Conservation (phyloP, 768 basidiomycete species). For the Mycena filopes region DNA sequence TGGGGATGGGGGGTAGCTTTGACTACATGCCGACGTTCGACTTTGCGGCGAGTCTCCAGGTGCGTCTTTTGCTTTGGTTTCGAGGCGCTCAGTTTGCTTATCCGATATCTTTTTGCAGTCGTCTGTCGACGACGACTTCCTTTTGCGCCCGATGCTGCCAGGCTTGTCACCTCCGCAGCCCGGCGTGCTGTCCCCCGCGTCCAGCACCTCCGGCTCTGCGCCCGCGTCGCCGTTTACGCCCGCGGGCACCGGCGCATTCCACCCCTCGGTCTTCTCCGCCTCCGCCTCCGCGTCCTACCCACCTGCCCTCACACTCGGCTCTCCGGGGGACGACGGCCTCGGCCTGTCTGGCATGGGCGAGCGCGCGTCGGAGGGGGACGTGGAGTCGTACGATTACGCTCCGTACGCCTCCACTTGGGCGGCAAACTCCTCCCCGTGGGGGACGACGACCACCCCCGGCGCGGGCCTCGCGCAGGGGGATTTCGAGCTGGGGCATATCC, state of each 20-base stretch:
- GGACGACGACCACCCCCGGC: neutral
- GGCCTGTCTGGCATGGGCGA: neutral
- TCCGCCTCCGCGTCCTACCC: neutral
- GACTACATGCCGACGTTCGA: too few species aligned
- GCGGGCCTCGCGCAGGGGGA: neutral
- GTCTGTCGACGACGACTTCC: too few species aligned
- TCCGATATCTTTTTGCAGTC: slow-evolving; percentile 58
- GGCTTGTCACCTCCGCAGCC: too few species aligned
- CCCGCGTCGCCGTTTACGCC: slow-evolving; percentile 15
- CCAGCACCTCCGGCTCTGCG: slow-evolving; percentile 5
- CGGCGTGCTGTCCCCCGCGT: slow-evolving; percentile 24
- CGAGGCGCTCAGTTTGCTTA: too few species aligned
- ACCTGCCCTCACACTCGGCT: too few species aligned
- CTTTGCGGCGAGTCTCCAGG: too few species aligned
- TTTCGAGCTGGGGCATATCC: neutral
- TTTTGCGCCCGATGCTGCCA: slow-evolving; percentile 58
- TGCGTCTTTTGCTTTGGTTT: too few species aligned
- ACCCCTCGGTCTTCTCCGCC: neutral
- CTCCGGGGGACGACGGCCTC: neutral
- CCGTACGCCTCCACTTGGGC: neutral
- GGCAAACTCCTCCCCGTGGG: neutral
- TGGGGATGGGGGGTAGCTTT: too few species aligned
- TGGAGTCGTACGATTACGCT: neutral
- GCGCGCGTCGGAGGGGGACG: too few species aligned
- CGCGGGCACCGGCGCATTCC: neutral